Evolutionary conservation across 192 early-diverging fungal species (phyloP).

Genomic region (Podila horticola): DNA sequence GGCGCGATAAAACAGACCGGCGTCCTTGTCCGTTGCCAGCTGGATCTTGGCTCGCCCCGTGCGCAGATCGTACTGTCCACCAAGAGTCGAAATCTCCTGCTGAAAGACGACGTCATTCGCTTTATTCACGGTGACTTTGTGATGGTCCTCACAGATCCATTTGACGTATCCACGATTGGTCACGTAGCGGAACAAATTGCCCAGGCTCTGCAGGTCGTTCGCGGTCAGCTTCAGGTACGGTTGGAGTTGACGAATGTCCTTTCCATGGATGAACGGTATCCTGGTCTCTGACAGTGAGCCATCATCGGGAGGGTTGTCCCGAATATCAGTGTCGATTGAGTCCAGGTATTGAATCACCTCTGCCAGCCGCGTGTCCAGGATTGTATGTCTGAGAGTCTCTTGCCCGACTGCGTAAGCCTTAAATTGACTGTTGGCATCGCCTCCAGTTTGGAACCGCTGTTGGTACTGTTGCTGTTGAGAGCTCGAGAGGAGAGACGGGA

Average conservation of each 20-base stretch:
- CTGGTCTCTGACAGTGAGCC: background rate
- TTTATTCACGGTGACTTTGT: slow-evolving; percentile 17
- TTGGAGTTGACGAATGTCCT: slow-evolving; percentile 23
- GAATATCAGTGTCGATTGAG: slow-evolving; percentile 6
- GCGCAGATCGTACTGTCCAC: slow-evolving; percentile 19
- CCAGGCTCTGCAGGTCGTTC: background rate
- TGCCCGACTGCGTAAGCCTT: slow-evolving; percentile 5
- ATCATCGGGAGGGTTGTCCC: background rate
- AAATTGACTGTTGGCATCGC: slow-evolving; percentile 12
- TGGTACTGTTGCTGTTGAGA: slow-evolving; percentile 5
- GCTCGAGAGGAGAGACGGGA: slow-evolving; percentile 13
- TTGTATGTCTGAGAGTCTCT: slow-evolving; percentile 18
- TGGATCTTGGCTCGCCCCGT: slow-evolving; percentile 20
- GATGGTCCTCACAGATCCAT: slow-evolving; percentile 40
- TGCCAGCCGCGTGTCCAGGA: slow-evolving; percentile 22
- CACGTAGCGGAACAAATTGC: slow-evolving; percentile 19
- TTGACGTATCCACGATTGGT: slow-evolving; percentile 25
- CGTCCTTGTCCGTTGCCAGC: slow-evolving; percentile 6
- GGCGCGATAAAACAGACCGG: slow-evolving; percentile 14
- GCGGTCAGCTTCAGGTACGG: slow-evolving; percentile 20
- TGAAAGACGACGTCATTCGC: slow-evolving; percentile 24
- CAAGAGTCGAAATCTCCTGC: slow-evolving; percentile 3
- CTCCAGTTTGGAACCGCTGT: background rate
- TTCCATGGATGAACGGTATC: slow-evolving; percentile 17
- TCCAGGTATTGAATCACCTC: slow-evolving; percentile 33